Evolutionary conservation across 2,329 filamentous ascomycete genomes (phyloP), one percentile per base, ranked within the genome.

Genomic region (Acephala macrosclerotiorum): DNA sequence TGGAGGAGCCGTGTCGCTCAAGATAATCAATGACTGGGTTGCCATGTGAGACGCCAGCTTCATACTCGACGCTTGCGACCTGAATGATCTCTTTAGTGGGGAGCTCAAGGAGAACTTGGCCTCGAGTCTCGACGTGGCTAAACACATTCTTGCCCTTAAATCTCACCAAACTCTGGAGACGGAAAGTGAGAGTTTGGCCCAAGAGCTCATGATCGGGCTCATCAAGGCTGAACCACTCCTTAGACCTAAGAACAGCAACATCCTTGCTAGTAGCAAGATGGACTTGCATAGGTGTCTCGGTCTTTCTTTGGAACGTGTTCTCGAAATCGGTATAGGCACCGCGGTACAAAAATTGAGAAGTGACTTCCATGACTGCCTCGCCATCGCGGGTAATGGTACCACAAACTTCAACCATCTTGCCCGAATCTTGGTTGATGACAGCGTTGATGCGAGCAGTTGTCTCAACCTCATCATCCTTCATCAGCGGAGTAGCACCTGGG

Each of bases 351-450:
- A 99, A 99, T 79, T 99, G 96, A 68, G 94, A 97, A 14, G 94
- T 98, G 33, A 99, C 96, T 77, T 99, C 94, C 96, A 99, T 99
- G 69, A 99, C 93, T 6, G 94, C 85, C 78, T 92, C 80, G 29
- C 91, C 91, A 61, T 94, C 89, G 51, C 96, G 91, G 61, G 87
- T 91, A 75, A 99, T 97, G 6, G 96, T 99, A 68, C 96, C 96
- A 75, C 94, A 97, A n/a, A 99, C 95, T 80, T 99, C 96, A 20
- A 99, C 96, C 94, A 99, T 97, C 85, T 99, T 99, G 57, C 96
- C 96, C 66, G 96, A 94, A 16, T 97, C 94, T 79, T 99, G 94
- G 82, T 98, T 99, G 83, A 99, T 91, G 75, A 99, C 94, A 18
- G 96, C 94, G 74, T 99, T 98, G 82, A 99, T 92, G 78, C 96